Evolutionary conservation across 2,329 filamentous ascomycete genomes (phyloP).

Genomic region (Aspergillus sp.): DNA sequence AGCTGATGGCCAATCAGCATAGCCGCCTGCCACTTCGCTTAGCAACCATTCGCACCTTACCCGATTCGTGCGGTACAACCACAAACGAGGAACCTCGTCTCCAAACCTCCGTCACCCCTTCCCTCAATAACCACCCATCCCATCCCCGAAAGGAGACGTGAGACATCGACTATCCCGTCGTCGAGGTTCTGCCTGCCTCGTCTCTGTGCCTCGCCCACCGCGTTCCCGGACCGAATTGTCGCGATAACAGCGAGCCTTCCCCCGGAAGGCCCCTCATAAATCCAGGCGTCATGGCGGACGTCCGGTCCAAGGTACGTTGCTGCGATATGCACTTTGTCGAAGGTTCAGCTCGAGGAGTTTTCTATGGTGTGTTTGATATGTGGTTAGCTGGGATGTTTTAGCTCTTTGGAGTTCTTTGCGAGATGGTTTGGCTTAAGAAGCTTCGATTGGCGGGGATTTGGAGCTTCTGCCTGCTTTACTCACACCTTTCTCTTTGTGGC

Average conservation of each 20-base stretch:
- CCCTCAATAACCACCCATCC: conserved; percentile 22
- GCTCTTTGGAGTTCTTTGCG: neutral
- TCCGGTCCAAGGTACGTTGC: conserved; percentile 52
- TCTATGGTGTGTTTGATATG: neutral
- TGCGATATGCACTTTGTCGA: neutral
- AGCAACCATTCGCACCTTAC: conserved; percentile 37
- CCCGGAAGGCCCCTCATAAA: conserved; percentile 49
- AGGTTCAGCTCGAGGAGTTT: neutral
- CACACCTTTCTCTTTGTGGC: neutral
- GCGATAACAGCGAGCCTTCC: conserved; percentile 52
- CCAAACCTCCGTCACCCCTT: conserved; percentile 33
- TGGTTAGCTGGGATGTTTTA: neutral
- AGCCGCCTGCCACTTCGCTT: conserved; percentile 34
- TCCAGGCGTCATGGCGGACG: conserved; percentile 53
- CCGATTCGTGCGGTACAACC: conserved; percentile 35
- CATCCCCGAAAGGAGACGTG: conserved; percentile 26
- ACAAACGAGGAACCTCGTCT: conserved; percentile 36
- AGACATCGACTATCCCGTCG: conserved; percentile 25
- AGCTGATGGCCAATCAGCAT: conserved; percentile 23
- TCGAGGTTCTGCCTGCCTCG: conserved; percentile 37
- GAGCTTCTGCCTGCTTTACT: neutral
- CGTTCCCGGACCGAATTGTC: conserved; percentile 42
- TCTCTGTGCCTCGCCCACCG: conserved; percentile 19
- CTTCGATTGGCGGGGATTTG: conserved; percentile 5
- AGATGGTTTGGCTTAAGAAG: neutral